Evolutionary conservation across 305 asterid species (phyloP).

Genomic region (Coffea humblotiana): DNA sequence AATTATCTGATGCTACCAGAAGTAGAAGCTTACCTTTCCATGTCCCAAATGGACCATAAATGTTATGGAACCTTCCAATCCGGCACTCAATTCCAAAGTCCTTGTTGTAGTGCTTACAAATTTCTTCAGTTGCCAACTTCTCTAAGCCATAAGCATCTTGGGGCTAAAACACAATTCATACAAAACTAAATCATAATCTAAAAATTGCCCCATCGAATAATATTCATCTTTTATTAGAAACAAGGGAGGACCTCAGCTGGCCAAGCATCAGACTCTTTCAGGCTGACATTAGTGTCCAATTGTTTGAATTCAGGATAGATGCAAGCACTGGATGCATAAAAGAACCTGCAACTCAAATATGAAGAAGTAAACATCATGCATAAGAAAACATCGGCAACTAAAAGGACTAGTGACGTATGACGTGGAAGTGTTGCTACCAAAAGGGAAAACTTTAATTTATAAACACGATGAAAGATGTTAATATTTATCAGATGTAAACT

Average conservation of each 20-base stretch:
- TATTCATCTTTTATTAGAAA: not conserved
- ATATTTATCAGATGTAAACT: not conserved
- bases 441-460: not conserved
- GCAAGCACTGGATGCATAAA: constrained; percentile 97
- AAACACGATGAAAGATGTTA: not conserved
- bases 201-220: not conserved
- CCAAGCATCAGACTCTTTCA: constrained; percentile 97
- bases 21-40: constrained; percentile 71
- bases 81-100: constrained; percentile 90
- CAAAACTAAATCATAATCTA: not conserved
- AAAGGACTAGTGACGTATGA: not conserved
- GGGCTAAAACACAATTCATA: constrained; percentile 45
- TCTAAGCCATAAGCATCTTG: constrained; percentile 95
- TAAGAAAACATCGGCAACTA: not conserved
- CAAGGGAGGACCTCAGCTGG: constrained; percentile 76
- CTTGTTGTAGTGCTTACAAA: constrained; percentile 87
- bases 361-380: not conserved
- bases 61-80: constrained; percentile 86
- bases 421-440: not conserved
- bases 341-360: constrained; percentile 51
- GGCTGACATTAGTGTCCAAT: constrained; percentile 87
- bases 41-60: constrained; percentile 90
- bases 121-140: constrained; percentile 81
- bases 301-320: constrained; percentile 94
- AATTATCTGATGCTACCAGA: too few relatives aligned